These are phyloP conservation scores for Cicer cuneatum DNA, from an alignment of 306 rosid species.

Conservation along the genomic window DNA sequence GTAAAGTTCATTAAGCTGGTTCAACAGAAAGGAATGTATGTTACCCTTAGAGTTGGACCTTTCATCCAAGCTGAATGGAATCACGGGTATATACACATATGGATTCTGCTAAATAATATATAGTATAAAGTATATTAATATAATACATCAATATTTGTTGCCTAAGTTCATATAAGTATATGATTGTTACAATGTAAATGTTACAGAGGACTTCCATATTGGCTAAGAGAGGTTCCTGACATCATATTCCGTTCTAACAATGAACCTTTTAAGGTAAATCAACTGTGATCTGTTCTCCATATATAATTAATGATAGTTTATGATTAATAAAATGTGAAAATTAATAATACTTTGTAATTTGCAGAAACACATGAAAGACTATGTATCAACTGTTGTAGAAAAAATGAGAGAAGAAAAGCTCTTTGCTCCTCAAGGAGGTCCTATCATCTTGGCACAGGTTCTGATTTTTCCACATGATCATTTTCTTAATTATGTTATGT, in stretches of 20 bases:
- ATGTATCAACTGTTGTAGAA: slow-evolving; percentile 48
- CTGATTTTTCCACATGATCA: slow-evolving; percentile 26
- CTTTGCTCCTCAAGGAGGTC: slow-evolving; percentile 89
- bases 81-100: slow-evolving; percentile 70
- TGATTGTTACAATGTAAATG: slow-evolving; percentile 31
- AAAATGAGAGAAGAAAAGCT: slow-evolving; percentile 65
- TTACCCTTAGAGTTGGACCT: slow-evolving; percentile 89
- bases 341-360: slow-evolving; percentile 24
- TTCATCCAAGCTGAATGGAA: slow-evolving; percentile 99
- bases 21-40: slow-evolving; percentile 66
- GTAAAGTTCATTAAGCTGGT: slow-evolving; percentile 65
- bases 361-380: slow-evolving; percentile 72
- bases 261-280: slow-evolving; percentile 73
- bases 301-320: not conserved
- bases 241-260: slow-evolving; percentile 81
- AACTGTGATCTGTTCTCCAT: not conserved
- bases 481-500: slow-evolving; percentile 4
- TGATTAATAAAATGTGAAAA: not conserved
- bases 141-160: not conserved
- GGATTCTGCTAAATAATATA: not conserved
- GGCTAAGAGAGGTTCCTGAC: slow-evolving; percentile 86
- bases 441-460: slow-evolving; percentile 93
- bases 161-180: not conserved
- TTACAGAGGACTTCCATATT: slow-evolving; percentile 92
- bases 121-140: not conserved